Percentiles rank a stretch among this genome's conserved stretches.
Evolutionary conservation across 1,284 basidiomycete genomes (phyloP).

Genomic region (Cryptococcus amylolentus): DNA sequence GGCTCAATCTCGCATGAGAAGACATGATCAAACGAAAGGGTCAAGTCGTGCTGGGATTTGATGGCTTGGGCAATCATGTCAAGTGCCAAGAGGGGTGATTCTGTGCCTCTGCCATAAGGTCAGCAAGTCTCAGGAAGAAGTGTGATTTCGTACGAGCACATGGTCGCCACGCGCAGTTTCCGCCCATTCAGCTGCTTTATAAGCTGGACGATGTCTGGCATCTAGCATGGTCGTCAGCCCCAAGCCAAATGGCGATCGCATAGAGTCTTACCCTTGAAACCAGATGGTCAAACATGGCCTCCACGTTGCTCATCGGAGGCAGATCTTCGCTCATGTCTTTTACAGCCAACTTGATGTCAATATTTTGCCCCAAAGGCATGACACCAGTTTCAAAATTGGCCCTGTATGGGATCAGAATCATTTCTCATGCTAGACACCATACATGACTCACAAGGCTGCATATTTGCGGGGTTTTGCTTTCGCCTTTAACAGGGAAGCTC

Average conservation of each 20-base stretch:
- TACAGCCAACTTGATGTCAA: conserved; percentile 22
- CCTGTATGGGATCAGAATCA: conserved; percentile 11
- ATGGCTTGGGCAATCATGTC: conserved; percentile 75
- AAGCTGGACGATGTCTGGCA: conserved; percentile 51
- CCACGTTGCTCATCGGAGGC: conserved; percentile 78
- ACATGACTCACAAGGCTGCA: conserved; percentile 23
- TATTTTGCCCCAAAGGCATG: conserved; percentile 21
- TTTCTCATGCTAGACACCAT: neutral
- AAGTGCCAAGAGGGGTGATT: conserved; percentile 86
- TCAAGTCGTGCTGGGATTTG: conserved; percentile 62
- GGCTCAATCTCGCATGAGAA: conserved; percentile 98
- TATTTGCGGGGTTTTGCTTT: conserved; percentile 35
- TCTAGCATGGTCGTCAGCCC: conserved; percentile 6
- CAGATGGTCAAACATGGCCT: conserved; percentile 80
- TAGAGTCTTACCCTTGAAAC: conserved; percentile 28
- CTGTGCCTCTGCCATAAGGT: conserved; percentile 67
- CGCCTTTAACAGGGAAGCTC: conserved; percentile 49
- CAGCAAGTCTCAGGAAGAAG: neutral
- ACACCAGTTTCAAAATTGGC: conserved; percentile 26
- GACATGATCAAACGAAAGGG: conserved; percentile 79
- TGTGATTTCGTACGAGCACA: conserved; percentile 61
- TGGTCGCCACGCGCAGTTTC: conserved; percentile 87
- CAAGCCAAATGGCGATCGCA: neutral
- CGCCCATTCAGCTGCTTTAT: conserved; percentile 71
- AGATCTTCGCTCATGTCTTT: conserved; percentile 44